Conservation (phyloP, 805 yeast species). For the Suhomyces sp. region DNA sequence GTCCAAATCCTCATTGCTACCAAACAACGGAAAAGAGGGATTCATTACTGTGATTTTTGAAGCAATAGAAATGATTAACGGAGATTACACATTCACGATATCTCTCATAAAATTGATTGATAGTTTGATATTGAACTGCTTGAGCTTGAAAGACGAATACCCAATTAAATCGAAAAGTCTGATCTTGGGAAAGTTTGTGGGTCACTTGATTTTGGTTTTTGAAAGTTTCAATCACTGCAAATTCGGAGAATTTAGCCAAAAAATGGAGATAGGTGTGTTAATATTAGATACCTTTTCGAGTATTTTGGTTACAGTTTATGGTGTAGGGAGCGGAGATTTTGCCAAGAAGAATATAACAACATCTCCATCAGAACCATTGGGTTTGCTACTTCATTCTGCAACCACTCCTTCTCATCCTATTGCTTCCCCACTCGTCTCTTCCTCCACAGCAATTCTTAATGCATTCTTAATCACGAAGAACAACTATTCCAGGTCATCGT, state of each 20-base stretch:
- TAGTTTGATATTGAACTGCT: constrained; percentile 51
- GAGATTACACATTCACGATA: constrained; percentile 64
- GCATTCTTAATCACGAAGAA: constrained; percentile 55
- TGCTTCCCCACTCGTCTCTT: constrained; percentile 3
- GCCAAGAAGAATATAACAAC: background rate
- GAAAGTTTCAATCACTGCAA: constrained; percentile 76
- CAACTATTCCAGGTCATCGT: constrained; percentile 51
- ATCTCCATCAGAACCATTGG: background rate
- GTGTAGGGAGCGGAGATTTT: too few relatives aligned
- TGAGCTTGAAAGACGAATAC: constrained; percentile 36
- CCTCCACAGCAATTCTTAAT: constrained; percentile 45
- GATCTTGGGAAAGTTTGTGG: constrained; percentile 53
- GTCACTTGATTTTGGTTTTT: constrained; percentile 63
- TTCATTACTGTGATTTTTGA: constrained; percentile 61
- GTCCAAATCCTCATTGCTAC: constrained; percentile 62
- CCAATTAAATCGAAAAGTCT: constrained; percentile 43
- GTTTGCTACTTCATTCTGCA: background rate
- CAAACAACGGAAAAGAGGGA: constrained; percentile 62
- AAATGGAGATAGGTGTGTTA: constrained; percentile 57
- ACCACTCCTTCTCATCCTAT: background rate
- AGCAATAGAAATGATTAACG: constrained; percentile 67
- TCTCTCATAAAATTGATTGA: constrained; percentile 56
- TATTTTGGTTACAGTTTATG: constrained; percentile 54
- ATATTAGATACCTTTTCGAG: constrained; percentile 55
- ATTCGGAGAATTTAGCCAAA: constrained; percentile 55